These are phyloP conservation scores for Gracilariopsis chorda DNA, from an alignment of 23 red algal genomes.

Conservation along the genomic window DNA sequence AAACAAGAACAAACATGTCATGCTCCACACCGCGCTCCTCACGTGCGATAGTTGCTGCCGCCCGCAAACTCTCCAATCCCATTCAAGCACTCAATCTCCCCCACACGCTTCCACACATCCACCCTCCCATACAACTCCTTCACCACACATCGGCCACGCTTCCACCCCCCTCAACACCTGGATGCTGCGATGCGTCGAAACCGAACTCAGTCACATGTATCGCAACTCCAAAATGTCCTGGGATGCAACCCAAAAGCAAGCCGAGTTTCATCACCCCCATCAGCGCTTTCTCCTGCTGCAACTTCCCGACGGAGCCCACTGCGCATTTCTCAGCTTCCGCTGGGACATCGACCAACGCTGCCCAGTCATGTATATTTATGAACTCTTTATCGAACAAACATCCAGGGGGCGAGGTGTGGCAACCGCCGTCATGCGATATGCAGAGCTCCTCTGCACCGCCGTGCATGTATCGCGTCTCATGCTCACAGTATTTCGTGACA, in stretches of 20 bases:
- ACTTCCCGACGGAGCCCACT: background rate
- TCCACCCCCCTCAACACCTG: too few relatives aligned
- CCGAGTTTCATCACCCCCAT: background rate
- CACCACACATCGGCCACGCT: too few relatives aligned
- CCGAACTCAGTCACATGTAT: background rate
- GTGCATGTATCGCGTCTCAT: background rate
- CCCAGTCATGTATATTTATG: slow-evolving; percentile 59
- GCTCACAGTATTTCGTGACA: slow-evolving; percentile 42
- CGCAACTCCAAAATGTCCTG: background rate
- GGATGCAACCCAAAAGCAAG: slow-evolving; percentile 1
- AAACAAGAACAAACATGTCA: too few relatives aligned
- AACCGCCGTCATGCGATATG: slow-evolving; percentile 25
- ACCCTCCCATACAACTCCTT: too few relatives aligned
- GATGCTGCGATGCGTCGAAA: slow-evolving; percentile 2
- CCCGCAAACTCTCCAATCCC: too few relatives aligned
- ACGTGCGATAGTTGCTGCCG: too few relatives aligned
- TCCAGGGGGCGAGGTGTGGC: background rate
- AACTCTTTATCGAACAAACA: background rate
- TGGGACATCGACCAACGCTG: slow-evolving; percentile 37
- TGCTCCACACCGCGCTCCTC: too few relatives aligned
- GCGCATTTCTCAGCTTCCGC: slow-evolving; percentile 38
- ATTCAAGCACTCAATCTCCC: too few relatives aligned
- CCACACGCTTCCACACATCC: too few relatives aligned
- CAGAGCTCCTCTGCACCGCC: slow-evolving; percentile 6
- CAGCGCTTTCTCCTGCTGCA: slow-evolving; percentile 24